These are phyloP conservation scores for Monilinia polystroma DNA, from an alignment of 2,329 filamentous ascomycete genomes.

Conservation along the genomic window DNA sequence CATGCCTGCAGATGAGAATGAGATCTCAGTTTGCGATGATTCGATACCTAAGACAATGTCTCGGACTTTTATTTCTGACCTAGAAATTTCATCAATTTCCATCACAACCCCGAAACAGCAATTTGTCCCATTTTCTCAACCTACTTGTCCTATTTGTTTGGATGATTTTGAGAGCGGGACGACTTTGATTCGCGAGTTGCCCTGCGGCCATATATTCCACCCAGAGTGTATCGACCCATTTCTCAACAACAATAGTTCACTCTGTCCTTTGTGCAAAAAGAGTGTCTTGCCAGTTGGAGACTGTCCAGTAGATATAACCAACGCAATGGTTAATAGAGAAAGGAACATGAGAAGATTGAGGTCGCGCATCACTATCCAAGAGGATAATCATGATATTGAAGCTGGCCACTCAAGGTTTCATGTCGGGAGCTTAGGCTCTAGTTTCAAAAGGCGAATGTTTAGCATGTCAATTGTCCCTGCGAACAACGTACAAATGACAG, in stretches of 20 bases:
- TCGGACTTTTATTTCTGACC: not conserved
- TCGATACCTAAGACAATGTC: not conserved
- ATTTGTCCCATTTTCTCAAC: slow-evolving; percentile 63
- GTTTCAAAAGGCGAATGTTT: slow-evolving; percentile 23
- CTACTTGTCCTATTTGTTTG: slow-evolving; percentile 86
- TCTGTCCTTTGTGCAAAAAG: slow-evolving; percentile 89
- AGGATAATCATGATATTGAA: slow-evolving; percentile 25
- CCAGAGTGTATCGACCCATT: slow-evolving; percentile 88
- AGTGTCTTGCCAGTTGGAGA: slow-evolving; percentile 70
- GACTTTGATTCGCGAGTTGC: slow-evolving; percentile 77
- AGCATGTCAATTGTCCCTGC: slow-evolving; percentile 1
- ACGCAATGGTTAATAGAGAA: slow-evolving; percentile 82
- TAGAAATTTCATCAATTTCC: not conserved
- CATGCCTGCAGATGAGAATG: not conserved
- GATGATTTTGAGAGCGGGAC: slow-evolving; percentile 70
- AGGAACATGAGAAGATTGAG: slow-evolving; percentile 57
- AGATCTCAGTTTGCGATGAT: slow-evolving; percentile 2
- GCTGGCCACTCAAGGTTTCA: slow-evolving; percentile 23
- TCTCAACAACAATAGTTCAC: slow-evolving; percentile 71
- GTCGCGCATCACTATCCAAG: slow-evolving; percentile 30
- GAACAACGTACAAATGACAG: slow-evolving; percentile 11
- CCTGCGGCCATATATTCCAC: slow-evolving; percentile 92
- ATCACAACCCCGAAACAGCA: slow-evolving; percentile 23
- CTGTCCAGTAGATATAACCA: slow-evolving; percentile 68
- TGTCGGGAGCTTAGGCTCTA: slow-evolving; percentile 23